A percentile compares a stretch with the other conserved stretches of the same genome.
Evolutionary conservation across 495 filamentous ascomycete species (phyloP).

Genomic region (Penicillium salamii): DNA sequence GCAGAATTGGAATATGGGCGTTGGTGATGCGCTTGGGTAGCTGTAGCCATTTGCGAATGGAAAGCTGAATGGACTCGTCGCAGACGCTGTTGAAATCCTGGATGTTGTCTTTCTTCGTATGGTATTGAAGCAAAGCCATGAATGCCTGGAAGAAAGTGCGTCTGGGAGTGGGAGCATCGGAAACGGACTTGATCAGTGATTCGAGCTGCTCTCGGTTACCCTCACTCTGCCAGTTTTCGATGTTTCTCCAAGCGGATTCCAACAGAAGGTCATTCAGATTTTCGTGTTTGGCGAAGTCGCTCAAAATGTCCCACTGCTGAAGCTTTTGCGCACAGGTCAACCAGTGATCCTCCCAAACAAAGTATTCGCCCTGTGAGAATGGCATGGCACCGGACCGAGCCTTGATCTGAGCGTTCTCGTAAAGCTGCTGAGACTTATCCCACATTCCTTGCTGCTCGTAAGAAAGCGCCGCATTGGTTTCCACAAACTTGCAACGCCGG

Average conservation of each 20-base stretch:
- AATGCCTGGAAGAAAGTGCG: constrained; percentile 97
- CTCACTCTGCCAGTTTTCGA: constrained; percentile 85
- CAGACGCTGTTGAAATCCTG: constrained; percentile 84
- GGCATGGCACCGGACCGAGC: constrained; percentile 88
- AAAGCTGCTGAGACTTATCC: constrained; percentile 95
- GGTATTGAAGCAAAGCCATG: constrained; percentile 89
- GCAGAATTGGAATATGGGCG: constrained; percentile 89
- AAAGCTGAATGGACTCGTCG: constrained; percentile 94
- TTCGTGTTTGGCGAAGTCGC: constrained; percentile 98
- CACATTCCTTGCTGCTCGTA: constrained; percentile 99
- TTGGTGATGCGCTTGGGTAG: constrained; percentile 89
- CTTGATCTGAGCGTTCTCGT: constrained; percentile 95
- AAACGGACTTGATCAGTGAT: constrained; percentile 87
- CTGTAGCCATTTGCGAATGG: constrained; percentile 97
- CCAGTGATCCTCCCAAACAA: constrained; percentile 99
- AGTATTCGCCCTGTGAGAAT: constrained; percentile 95
- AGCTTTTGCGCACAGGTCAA: constrained; percentile 95
- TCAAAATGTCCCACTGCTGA: constrained; percentile 97
- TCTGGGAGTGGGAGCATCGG: constrained; percentile 92
- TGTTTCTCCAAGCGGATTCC: constrained; percentile 90
- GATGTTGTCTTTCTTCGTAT: constrained; percentile 77
- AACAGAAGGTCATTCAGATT: constrained; percentile 97
- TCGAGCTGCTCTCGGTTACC: constrained; percentile 87
- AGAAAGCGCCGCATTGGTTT: constrained; percentile 93
- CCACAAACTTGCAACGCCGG: constrained; percentile 88